Conservation (phyloP, 371 early-diverging fungal species). For the Nematocida ironsii region DNA sequence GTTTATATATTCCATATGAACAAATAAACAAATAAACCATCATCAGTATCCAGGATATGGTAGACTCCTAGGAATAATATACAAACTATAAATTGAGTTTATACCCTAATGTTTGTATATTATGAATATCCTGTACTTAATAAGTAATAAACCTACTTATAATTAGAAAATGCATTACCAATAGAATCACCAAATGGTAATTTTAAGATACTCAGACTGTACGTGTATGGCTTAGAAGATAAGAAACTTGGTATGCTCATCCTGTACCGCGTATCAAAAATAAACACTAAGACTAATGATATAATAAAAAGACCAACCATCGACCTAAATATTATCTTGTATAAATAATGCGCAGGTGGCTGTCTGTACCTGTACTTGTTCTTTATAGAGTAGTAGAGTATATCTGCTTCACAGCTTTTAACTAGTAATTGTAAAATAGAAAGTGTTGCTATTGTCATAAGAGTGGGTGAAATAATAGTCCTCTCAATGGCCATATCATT, state of each 20-base stretch:
- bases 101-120: background rate
- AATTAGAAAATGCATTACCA: background rate
- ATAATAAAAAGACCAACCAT: background rate
- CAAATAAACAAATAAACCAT: too few species aligned
- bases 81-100: background rate
- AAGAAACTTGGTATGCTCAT: background rate
- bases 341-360: background rate
- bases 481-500: too few species aligned
- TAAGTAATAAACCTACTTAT: background rate
- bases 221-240: background rate
- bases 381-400: background rate
- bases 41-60: background rate
- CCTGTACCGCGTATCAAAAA: slow-evolving; percentile 1
- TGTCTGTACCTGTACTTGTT: background rate
- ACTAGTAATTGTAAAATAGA: background rate
- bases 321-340: background rate
- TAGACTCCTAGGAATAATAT: background rate
- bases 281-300: background rate
- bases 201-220: background rate
- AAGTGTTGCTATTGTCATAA: background rate
- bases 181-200: background rate
- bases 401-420: background rate
- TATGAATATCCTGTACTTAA: background rate
- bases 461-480: background rate
- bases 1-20: too few species aligned